phyloP scores from a whole-genome alignment of 352 stramenopile genomes.

The Labyrinthula sp. region DNA sequence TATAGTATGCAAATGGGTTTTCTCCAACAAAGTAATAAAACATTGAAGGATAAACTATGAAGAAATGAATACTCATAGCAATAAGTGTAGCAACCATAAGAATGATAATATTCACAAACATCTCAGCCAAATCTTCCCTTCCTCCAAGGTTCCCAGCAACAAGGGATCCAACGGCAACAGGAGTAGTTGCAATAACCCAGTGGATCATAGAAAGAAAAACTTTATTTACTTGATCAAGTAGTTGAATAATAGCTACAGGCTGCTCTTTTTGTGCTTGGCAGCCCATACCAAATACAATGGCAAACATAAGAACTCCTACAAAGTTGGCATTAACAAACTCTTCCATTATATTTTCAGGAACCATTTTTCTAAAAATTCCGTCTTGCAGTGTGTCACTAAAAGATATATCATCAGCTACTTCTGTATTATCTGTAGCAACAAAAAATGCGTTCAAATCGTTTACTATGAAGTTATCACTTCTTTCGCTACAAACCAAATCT shows the following conservation, averaged over 20 bases:
- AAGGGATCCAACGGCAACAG: background rate
- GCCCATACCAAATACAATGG: background rate
- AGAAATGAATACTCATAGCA: too few species aligned
- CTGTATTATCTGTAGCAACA: background rate
- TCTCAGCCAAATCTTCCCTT: background rate
- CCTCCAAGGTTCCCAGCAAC: background rate
- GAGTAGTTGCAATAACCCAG: background rate
- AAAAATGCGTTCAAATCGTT: background rate
- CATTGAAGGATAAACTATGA: too few species aligned
- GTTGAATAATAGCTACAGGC: background rate
- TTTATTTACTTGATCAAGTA: background rate
- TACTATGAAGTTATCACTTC: background rate
- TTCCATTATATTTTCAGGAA: background rate
- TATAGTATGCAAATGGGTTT: too few species aligned
- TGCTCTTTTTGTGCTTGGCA: background rate
- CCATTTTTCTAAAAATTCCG: background rate
- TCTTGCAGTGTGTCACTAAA: background rate
- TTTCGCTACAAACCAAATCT: background rate
- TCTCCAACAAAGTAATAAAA: too few species aligned
- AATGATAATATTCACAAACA: background rate
- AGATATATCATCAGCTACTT: background rate
- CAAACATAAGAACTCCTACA: background rate
- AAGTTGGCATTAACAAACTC: conserved; percentile 2
- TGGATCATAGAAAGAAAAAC: background rate
- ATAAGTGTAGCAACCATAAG: too few species aligned